These are phyloP conservation scores for Marasmius oreades DNA, from an alignment of 1,284 basidiomycete genomes.

Conservation along the genomic window DNA sequence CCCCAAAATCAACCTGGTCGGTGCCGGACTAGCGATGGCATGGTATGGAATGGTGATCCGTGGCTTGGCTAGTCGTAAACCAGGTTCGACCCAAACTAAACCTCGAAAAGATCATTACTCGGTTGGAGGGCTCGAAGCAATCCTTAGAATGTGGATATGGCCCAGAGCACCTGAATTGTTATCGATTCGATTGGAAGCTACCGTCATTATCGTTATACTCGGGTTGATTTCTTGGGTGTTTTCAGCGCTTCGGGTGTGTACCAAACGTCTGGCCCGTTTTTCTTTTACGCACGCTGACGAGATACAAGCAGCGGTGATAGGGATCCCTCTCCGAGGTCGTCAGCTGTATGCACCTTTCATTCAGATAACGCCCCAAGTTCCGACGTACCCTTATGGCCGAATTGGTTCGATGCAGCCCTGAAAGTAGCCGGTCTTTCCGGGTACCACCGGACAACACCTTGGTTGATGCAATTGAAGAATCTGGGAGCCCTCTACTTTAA, in stretches of 20 bases:
- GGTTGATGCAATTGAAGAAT: too few relatives aligned
- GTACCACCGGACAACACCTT: too few relatives aligned
- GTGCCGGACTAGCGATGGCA: constrained; percentile 50
- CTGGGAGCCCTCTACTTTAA: too few relatives aligned
- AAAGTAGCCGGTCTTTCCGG: too few relatives aligned
- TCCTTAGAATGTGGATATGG: constrained; percentile 46
- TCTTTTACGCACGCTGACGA: too few relatives aligned
- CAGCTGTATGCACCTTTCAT: too few relatives aligned
- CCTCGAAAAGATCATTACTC: constrained; percentile 24
- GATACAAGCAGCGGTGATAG: too few relatives aligned
- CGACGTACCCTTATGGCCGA: too few relatives aligned
- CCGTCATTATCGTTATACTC: background rate
- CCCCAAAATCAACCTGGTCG: constrained; percentile 48
- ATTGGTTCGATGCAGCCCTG: too few relatives aligned
- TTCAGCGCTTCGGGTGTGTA: background rate
- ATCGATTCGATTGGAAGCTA: background rate
- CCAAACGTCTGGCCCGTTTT: too few relatives aligned
- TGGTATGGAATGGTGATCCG: constrained; percentile 61
- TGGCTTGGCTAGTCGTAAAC: constrained; percentile 34
- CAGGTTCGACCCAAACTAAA: background rate
- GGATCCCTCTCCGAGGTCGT: too few relatives aligned
- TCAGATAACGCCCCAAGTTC: too few relatives aligned
- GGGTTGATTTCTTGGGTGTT: background rate
- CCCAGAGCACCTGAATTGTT: constrained; percentile 7
- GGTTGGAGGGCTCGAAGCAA: constrained; percentile 32